Evolutionary conservation across 345 rosid genomes (phyloP).

Genomic region (Eutrema japonicum): DNA sequence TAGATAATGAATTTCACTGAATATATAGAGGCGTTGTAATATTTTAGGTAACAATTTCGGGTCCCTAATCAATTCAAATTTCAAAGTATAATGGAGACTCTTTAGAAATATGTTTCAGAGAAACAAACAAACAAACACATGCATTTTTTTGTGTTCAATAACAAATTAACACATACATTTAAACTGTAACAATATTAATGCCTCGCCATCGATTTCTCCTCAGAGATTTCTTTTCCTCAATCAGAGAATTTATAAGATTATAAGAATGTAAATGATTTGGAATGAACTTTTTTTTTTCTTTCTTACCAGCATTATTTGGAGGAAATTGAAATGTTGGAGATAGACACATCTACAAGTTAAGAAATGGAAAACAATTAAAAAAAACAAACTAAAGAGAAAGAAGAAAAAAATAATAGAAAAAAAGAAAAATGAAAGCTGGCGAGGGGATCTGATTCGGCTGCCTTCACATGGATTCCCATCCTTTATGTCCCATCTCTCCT

Average conservation of each 20-base stretch:
- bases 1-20: not conserved
- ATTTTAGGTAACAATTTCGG: not conserved
- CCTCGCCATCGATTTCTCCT: not conserved
- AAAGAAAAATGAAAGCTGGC: conserved; percentile 49
- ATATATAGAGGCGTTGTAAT: not conserved
- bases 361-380: not conserved
- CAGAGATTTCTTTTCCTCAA: not conserved
- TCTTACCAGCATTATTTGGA: not conserved
- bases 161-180: not conserved
- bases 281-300: not conserved
- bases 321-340: conserved; percentile 18
- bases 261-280: not conserved
- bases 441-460: conserved; percentile 37
- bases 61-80: not conserved
- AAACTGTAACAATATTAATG: not conserved
- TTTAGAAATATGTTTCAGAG: not conserved
- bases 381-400: not conserved
- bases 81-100: not conserved
- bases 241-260: not conserved
- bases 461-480: conserved; percentile 66
- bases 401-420: not conserved
- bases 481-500: conserved; percentile 37
- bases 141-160: not conserved
- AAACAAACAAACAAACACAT: not conserved
- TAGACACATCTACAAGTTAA: conserved; percentile 50